Evolutionary conservation across 2,329 filamentous ascomycete genomes (phyloP), one percentile per base, ranked within the genome.

Genomic region (Penicillium digitatum): DNA sequence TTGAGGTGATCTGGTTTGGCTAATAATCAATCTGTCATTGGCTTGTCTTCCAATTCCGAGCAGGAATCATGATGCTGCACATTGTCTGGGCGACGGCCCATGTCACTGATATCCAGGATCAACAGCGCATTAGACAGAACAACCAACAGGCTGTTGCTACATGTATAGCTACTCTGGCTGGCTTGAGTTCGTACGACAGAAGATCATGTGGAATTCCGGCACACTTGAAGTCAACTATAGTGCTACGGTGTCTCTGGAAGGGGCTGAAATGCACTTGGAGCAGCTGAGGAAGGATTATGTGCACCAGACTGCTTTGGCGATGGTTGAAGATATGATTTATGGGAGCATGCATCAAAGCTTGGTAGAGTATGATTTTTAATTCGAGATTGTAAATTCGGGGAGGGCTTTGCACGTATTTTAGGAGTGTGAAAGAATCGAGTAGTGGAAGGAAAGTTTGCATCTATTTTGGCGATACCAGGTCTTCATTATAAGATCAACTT

Each of bases 301-400:
- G 16, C 65, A 67, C 24, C 60, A 60, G 11, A 62, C 62, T 20
- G 60, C 66, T 8, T 42, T 65, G 26, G 62, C 57, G 2, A 68
- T 67, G 66, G 65, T 68, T 43, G 63, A 68, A 39, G 66, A 68
- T 56, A 66, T 68, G 56, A 57, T 65, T 48, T 58, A 60, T 48
- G 55, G 55, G 10, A 53, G 42, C 38, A 39, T 56, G 35, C 58
- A 48, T 32, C 54, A 56, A 39, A 46, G 56, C 32, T 37, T 37
- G 9, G 18, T 53, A 14, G 22, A 46, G 2, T 55, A 58, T 7
- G 46, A 54, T 18, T 53, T 57, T 2, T 34, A 34, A 26, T 22
- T 22, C 22, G 18, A 24, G 3, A 7, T 20, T 14, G 11, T 47
- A 20, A 45, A 27, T 10, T 27, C n/a, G 22, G 12, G 6, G 5